Percentiles rank a stretch among this genome's conserved stretches.
These are phyloP conservation scores for Alternaria ethzedia DNA, from an alignment of 2,329 filamentous ascomycete genomes.

Conservation along the genomic window DNA sequence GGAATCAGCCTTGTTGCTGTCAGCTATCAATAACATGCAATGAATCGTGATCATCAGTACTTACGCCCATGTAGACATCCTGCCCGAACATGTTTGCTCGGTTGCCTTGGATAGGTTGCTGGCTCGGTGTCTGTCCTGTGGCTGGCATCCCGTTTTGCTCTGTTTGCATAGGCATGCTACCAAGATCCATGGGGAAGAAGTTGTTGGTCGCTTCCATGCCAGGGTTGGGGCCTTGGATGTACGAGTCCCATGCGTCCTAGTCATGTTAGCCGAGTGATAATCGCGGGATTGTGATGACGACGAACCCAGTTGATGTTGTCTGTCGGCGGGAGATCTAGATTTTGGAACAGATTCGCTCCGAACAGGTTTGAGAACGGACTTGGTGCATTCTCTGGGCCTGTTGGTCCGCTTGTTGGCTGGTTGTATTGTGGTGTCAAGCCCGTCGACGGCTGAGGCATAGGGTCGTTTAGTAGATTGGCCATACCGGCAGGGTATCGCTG, in stretches of 20 bases:
- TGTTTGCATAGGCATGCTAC: conserved; percentile 42
- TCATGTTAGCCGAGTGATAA: conserved; percentile 11
- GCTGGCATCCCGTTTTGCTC: conserved; percentile 29
- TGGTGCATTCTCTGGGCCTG: conserved; percentile 50
- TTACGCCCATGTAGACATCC: conserved; percentile 51
- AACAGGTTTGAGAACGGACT: conserved; percentile 64
- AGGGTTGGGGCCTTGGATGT: conserved; percentile 68
- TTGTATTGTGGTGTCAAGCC: conserved; percentile 44
- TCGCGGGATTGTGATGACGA: conserved; percentile 4
- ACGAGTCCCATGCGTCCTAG: conserved; percentile 70
- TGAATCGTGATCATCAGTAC: conserved; percentile 14
- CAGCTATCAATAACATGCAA: conserved; percentile 6
- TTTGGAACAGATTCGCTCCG: conserved; percentile 56
- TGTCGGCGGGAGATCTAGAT: conserved; percentile 59
- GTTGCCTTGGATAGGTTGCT: conserved; percentile 24
- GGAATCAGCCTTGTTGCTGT: conserved; percentile 30
- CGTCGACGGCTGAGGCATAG: conserved; percentile 37
- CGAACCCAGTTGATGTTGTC: conserved; percentile 69
- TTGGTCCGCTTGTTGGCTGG: conserved; percentile 38
- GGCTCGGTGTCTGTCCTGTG: conserved; percentile 17
- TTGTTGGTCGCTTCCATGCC: conserved; percentile 50
- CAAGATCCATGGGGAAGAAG: conserved; percentile 54
- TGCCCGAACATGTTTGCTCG: conserved; percentile 40
- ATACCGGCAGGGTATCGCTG: conserved; percentile 48
- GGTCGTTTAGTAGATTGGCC: conserved; percentile 48